Evolutionary conservation across 768 basidiomycete genomes (phyloP).

Genomic region (Collybia sordida): DNA sequence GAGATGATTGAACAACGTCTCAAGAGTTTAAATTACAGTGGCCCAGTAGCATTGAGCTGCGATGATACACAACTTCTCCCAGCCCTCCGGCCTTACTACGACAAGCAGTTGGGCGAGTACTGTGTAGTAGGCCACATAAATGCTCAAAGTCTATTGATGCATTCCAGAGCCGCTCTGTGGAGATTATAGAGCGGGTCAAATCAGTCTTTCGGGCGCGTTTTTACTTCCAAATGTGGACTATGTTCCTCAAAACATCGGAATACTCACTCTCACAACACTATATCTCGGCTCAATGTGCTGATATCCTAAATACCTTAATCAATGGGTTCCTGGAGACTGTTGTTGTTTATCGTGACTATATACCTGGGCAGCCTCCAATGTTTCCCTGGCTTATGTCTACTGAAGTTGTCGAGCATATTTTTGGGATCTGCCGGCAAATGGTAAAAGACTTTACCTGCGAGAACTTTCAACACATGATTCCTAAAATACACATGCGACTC

Average conservation of each 20-base stretch:
- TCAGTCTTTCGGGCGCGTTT: constrained; percentile 28
- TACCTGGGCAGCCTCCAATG: constrained; percentile 2
- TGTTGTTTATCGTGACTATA: constrained; percentile 32
- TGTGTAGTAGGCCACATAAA: not conserved
- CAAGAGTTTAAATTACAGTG: not conserved
- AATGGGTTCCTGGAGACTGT: constrained; percentile 31
- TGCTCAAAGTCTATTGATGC: constrained; percentile 37
- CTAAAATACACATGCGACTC: constrained; percentile 22
- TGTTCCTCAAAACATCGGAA: constrained; percentile 14
- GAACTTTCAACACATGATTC: constrained; percentile 27
- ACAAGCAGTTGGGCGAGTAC: not conserved
- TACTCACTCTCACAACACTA: constrained; percentile 22
- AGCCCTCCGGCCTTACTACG: not conserved
- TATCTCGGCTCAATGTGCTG: constrained; percentile 29
- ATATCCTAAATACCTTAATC: constrained; percentile 29
- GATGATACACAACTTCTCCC: not conserved
- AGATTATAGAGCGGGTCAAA: constrained; percentile 22
- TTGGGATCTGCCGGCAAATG: constrained; percentile 24
- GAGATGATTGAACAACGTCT: not conserved
- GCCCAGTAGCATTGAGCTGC: not conserved
- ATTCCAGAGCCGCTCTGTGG: constrained; percentile 30
- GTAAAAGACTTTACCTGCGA: constrained; percentile 33
- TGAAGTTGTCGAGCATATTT: constrained; percentile 33
- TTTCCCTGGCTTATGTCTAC: constrained; percentile 30
- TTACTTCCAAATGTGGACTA: constrained; percentile 30